These are phyloP conservation scores for Canavalia gladiata DNA, from an alignment of 306 rosid species.

Conservation along the genomic window DNA sequence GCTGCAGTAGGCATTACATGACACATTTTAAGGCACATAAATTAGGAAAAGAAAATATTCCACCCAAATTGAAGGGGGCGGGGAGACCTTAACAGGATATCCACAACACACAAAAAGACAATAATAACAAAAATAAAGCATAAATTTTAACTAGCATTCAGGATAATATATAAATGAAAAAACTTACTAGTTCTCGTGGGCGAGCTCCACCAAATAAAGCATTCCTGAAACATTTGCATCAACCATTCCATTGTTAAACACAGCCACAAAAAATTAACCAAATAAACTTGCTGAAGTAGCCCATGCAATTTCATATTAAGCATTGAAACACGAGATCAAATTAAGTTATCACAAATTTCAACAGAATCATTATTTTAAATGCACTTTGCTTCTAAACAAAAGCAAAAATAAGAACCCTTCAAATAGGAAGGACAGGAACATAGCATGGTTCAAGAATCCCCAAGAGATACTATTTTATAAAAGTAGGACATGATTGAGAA, in stretches of 20 bases:
- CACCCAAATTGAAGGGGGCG: neutral
- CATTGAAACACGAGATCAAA: conserved; percentile 17
- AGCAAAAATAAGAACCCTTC: conserved; percentile 27
- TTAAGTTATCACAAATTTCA: conserved; percentile 32
- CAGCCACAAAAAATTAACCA: conserved; percentile 15
- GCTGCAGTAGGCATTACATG: conserved; percentile 20
- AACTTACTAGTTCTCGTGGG: conserved; percentile 90
- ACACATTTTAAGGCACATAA: conserved; percentile 28
- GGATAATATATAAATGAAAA: conserved; percentile 16
- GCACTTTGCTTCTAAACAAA: conserved; percentile 31
- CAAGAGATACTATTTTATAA: conserved; percentile 1
- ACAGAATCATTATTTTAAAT: conserved; percentile 4
- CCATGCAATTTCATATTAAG: conserved; percentile 18
- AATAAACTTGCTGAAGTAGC: conserved; percentile 38
- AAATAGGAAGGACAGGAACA: conserved; percentile 33
- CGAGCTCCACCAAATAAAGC: conserved; percentile 98
- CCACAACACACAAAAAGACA: neutral
- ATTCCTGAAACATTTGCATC: conserved; percentile 70
- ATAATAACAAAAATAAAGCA: neutral
- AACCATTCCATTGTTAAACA: conserved; percentile 41
- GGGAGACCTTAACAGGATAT: neutral
- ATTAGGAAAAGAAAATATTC: neutral
- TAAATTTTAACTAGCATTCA: conserved; percentile 28
- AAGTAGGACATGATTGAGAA: conserved; percentile 19
- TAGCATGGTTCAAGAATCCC: conserved; percentile 19